Percentiles rank a stretch among this genome's conserved stretches.
phyloP scores from a whole-genome alignment of 2,329 filamentous ascomycete species.

The Botrytis pseudocinerea region DNA sequence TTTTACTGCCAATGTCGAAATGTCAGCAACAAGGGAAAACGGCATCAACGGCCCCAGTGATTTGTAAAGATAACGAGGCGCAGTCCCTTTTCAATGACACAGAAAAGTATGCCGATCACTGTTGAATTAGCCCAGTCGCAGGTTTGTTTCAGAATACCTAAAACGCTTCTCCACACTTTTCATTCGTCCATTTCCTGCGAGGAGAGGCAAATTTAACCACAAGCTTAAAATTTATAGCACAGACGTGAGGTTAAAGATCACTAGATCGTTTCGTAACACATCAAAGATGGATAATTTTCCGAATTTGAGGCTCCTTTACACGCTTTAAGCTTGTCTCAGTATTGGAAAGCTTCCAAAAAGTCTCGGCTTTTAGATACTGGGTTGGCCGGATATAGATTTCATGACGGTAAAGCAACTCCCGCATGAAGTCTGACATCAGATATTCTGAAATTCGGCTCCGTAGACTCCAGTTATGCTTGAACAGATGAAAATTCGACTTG shows the following conservation, averaged over 20 bases:
- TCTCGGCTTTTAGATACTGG: neutral
- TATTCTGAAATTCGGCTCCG: neutral
- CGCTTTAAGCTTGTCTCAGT: neutral
- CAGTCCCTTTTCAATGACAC: neutral
- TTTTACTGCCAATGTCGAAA: too few species aligned
- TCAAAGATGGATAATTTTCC: conserved; percentile 3
- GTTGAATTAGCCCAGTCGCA: neutral
- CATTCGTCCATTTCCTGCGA: neutral
- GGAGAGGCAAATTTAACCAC: neutral
- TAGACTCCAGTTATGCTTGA: neutral
- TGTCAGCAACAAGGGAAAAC: neutral
- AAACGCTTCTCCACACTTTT: neutral
- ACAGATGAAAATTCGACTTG: neutral
- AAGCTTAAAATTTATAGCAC: neutral
- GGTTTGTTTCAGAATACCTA: neutral
- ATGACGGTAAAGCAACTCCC: neutral
- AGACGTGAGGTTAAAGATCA: neutral
- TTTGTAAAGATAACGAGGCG: neutral
- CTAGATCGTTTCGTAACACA: neutral
- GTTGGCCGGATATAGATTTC: neutral
- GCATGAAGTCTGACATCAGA: conserved; percentile 15
- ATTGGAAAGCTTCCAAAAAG: neutral
- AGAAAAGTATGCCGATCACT: neutral
- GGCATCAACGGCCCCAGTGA: neutral
- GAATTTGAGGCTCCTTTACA: neutral